Base-by-base conservation (phyloP, 352 stramenopile genomes). In the Phytopythium litorale region DNA sequence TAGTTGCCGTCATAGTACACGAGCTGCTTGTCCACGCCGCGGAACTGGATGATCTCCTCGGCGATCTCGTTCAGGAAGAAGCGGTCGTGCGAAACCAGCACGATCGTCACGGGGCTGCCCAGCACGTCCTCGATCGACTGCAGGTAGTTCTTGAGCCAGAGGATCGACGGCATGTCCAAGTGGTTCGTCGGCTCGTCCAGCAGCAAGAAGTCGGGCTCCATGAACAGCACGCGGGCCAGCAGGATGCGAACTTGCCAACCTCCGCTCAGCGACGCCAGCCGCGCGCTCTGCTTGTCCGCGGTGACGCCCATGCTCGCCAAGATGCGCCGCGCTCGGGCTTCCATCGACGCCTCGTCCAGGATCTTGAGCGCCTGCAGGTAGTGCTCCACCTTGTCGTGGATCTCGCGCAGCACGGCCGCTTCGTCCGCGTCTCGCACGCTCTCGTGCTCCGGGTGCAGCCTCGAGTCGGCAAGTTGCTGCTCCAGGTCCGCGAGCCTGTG, bases 181-280 rank as follows among this genome's bases (percentile, higher is more conserved):
- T 99, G 94, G 56, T 97, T 97, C 25, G 81, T 92, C 16, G 86
- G 83, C 64, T 98, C 94, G 63, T 98, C 94, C 51, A 98, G 76
- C 9, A 98, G 61, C 30, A 98, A 76, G 18, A 98, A 78, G 58
- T 98, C 96, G 9, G 91, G 91, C 56, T 78, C 71, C 75, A 86
- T 82, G 61, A 89, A 87, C 55, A 85, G 38, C 43, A 89, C 76
- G 30, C 77, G 79, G 13, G 79, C 78, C 15, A 89, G 52, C 12
- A 88, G 62, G 55, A 89, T 81, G 12, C 80, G 78, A 18, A 88
- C 78, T 65, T 85, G 79, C 80, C 76, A 88, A 7, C 78, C 80
- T 37, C 80, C 80, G 58, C 77, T 87, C 4, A 87, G 56, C 23
- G 70, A 73, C 21, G 74, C 72, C 8, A 89, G 65, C 3, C 75